These are phyloP conservation scores for Quercus tomentella DNA, from an alignment of 331 rosid genomes.

Conservation along the genomic window DNA sequence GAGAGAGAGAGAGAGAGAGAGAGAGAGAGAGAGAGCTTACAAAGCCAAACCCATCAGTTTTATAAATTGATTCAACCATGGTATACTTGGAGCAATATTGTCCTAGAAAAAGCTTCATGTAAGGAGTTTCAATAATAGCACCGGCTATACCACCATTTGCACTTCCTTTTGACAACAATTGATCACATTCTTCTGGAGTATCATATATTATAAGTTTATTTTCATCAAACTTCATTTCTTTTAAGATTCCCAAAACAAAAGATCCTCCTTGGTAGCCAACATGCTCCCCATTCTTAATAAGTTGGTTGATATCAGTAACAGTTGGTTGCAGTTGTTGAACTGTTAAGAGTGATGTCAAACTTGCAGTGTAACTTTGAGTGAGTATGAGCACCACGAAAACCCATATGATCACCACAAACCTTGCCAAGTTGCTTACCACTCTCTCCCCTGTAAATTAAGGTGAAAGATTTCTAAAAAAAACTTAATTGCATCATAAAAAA, in stretches of 20 bases:
- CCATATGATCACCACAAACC: constrained; percentile 58
- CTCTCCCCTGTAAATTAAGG: constrained; percentile 38
- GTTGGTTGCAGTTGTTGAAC: constrained; percentile 41
- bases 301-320: constrained; percentile 22
- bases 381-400: constrained; percentile 43
- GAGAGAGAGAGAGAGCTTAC: constrained; percentile 23
- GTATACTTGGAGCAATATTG: constrained; percentile 44
- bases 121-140: constrained; percentile 52
- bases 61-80: constrained; percentile 33
- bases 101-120: constrained; percentile 32
- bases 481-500: too few relatives aligned
- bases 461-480: too few relatives aligned
- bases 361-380: constrained; percentile 46
- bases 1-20: neutral
- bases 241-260: constrained; percentile 29
- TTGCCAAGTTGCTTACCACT: constrained; percentile 47
- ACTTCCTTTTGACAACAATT: constrained; percentile 31
- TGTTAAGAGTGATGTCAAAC: constrained; percentile 44
- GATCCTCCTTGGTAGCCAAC: constrained; percentile 40
- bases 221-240: constrained; percentile 28
- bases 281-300: constrained; percentile 10
- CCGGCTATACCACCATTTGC: constrained; percentile 49
- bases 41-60: constrained; percentile 47
- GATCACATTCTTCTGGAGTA: constrained; percentile 21
- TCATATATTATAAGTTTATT: constrained; percentile 16